These are phyloP conservation scores for Diaporthe humulicola DNA, from an alignment of 2,329 filamentous ascomycete species.

Conservation along the genomic window DNA sequence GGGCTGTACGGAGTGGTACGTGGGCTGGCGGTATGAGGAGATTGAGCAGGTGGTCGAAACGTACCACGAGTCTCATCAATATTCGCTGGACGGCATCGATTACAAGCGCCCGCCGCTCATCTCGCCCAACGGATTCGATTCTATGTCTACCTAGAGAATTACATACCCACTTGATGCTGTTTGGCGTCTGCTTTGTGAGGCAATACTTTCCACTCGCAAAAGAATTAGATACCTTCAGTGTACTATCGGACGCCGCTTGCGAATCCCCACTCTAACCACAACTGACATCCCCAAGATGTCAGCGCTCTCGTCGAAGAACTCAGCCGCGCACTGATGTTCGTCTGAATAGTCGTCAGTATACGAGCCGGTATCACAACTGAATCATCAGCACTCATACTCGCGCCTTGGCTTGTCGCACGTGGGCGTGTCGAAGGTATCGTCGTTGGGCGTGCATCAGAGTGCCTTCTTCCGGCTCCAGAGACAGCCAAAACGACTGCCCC, in stretches of 20 bases:
- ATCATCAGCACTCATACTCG: not conserved
- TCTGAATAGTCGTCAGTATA: not conserved
- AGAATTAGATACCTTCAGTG: not conserved
- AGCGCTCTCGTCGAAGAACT: not conserved
- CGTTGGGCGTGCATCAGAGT: constrained; percentile 1
- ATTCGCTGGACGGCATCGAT: not conserved
- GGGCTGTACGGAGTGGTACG: not conserved
- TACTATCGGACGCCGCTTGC: not conserved
- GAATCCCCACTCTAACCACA: not conserved
- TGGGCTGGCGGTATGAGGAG: constrained; percentile 1
- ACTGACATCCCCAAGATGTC: too few relatives aligned
- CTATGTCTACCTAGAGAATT: not conserved
- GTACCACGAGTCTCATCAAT: not conserved
- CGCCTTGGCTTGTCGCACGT: not conserved
- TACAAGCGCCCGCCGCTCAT: not conserved
- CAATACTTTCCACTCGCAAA: not conserved
- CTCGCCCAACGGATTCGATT: not conserved
- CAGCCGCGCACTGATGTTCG: not conserved
- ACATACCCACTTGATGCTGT: not conserved
- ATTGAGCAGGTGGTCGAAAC: not conserved
- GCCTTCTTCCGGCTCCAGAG: not conserved
- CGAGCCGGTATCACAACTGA: not conserved
- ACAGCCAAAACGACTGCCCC: not conserved
- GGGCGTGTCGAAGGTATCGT: not conserved
- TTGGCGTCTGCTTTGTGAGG: not conserved